A percentile compares a stretch with the other conserved stretches of the same genome.
phyloP scores from a whole-genome alignment of 495 filamentous ascomycete species.

The Podospora pseudopauciseta region DNA sequence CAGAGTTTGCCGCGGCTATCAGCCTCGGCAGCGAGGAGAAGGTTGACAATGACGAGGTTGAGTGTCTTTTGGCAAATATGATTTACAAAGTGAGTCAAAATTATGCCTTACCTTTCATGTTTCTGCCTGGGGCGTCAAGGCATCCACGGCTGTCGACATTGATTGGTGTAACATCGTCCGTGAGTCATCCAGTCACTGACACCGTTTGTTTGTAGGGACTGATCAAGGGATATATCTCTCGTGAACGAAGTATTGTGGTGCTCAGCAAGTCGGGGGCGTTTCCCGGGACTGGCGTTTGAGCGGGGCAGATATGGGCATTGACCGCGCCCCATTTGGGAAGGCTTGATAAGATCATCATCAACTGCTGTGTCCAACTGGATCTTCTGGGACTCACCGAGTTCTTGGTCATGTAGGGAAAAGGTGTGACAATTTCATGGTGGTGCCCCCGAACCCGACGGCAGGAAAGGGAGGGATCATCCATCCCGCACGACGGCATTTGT shows the following conservation, averaged over 20 bases:
- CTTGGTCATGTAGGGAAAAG: not conserved
- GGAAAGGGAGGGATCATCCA: not conserved
- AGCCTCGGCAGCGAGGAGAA: slow-evolving; percentile 56
- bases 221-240: slow-evolving; percentile 97
- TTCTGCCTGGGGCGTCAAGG: slow-evolving; percentile 21
- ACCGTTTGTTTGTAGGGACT: slow-evolving; percentile 55
- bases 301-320: not conserved
- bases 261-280: slow-evolving; percentile 89
- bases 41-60: slow-evolving; percentile 87
- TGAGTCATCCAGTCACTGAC: slow-evolving; percentile 30
- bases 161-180: slow-evolving; percentile 15
- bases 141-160: slow-evolving; percentile 6
- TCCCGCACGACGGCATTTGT: not conserved
- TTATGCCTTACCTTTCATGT: not conserved
- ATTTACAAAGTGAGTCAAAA: slow-evolving; percentile 80
- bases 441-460: not conserved
- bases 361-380: not conserved
- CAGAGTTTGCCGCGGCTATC: slow-evolving; percentile 66
- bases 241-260: slow-evolving; percentile 82
- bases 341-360: not conserved
- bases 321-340: not conserved
- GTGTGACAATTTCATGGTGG: not conserved
- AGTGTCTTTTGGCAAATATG: slow-evolving; percentile 89
- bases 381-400: not conserved
- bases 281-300: slow-evolving; percentile 88